phyloP scores from a whole-genome alignment of 2,329 filamentous ascomycete genomes.

The Hypoxylon sp. region DNA sequence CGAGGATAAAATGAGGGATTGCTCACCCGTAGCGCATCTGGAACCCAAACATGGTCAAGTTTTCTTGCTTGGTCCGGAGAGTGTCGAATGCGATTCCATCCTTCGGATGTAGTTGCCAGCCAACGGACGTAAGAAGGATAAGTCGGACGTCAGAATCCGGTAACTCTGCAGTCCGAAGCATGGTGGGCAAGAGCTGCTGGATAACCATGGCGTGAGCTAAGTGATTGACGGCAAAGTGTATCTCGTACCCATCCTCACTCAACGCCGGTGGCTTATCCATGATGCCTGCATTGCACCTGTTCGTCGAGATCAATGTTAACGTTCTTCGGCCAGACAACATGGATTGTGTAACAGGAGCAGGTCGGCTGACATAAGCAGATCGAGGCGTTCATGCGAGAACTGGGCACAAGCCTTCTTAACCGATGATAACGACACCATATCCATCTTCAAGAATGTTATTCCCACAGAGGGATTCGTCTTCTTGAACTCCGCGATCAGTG shows the following conservation, averaged over 20 bases:
- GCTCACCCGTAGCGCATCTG: constrained; percentile 51
- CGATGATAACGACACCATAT: constrained; percentile 59
- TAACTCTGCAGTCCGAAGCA: constrained; percentile 47
- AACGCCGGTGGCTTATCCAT: constrained; percentile 57
- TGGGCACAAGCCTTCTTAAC: constrained; percentile 56
- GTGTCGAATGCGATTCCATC: constrained; percentile 49
- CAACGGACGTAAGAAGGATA: constrained; percentile 47
- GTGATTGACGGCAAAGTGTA: constrained; percentile 64
- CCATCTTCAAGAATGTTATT: constrained; percentile 57
- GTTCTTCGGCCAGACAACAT: not conserved
- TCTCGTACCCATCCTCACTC: constrained; percentile 62
- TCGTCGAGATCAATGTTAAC: constrained; percentile 1
- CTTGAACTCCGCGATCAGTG: constrained; percentile 57
- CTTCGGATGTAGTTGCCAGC: constrained; percentile 44
- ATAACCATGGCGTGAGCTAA: constrained; percentile 62
- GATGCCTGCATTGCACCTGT: constrained; percentile 60
- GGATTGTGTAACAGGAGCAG: not conserved
- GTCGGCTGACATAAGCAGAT: constrained; percentile 58
- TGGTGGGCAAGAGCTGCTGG: constrained; percentile 52
- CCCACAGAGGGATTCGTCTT: constrained; percentile 43
- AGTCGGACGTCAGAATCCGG: constrained; percentile 50
- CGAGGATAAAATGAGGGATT: not conserved
- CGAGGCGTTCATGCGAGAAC: constrained; percentile 57
- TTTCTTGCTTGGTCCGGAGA: constrained; percentile 47
- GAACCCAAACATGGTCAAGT: constrained; percentile 33